Base-by-base conservation (phyloP, 169 alveolate species). In the Plasmodium coatneyi region DNA sequence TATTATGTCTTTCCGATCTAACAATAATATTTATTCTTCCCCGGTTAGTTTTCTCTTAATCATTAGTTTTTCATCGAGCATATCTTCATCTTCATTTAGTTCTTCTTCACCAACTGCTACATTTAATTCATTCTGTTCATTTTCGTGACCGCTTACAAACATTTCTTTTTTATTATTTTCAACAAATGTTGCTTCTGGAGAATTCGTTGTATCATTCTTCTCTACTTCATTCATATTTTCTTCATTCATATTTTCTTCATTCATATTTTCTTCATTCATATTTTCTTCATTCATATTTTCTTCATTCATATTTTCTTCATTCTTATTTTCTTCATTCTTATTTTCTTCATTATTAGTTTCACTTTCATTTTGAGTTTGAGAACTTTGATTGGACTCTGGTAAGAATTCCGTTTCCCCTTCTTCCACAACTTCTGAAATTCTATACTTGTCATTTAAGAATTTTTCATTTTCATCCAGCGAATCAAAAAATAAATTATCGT, bases 51-150 rank as follows among this genome's bases (percentile, higher is more conserved):
- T 39, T 80, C 86, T 80, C 41, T 41, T 80, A 46, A 80, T 46
- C 86, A 80, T 80, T 16, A 80, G 25, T 80, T 36, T 25, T 19
- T 46, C 76, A 80, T 80, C 86, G 46, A 54, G 66, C 39, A 80
- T 41, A 80, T 80, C 86, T 12, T 80, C 76, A 80, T 80, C 86
- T 22, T 60, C 74, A 60, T 19, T 60, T 60, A 46, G 56, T 46
- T 46, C 56, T 12, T 46, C 5, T 39, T 78, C 49, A 10, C 10
- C 84, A 78, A 32, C 28, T 32, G 9, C 34, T 32, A 0, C 52
- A 78, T 78, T 25, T 46, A 46, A 2, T 46, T 46, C 56, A 46
- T 46, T 46, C 56, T n/a, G 36, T 60, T 60, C 36, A 60, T 60
- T 9, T 60, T 60, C 74, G 34, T 60, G 6, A 60, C 74, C 74